Base-by-base conservation (phyloP, 108 stramenopile species). In the Nitzschia inconspicua region DNA sequence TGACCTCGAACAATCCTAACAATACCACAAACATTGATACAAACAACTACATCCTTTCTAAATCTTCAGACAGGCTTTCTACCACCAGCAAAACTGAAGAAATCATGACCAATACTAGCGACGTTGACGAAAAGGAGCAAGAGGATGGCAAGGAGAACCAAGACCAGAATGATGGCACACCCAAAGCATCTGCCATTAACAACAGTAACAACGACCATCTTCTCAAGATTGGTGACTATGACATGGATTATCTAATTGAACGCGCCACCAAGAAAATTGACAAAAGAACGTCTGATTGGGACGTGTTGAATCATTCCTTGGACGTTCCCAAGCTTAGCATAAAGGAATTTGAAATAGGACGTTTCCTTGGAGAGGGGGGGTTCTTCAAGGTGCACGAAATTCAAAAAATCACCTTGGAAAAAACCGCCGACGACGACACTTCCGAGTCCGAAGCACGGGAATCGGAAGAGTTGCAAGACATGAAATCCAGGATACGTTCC, bases 371-470 rank as follows among this genome's bases (percentile, higher is more conserved):
- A 5, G 56, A 68, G 13, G 86, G 86, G 32, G 86, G 86, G 16
- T 87, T 87, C 63, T 87, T 82, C 54, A 52, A 65, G 2, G 86
- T 87, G 10, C 76, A 50, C 55, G 86, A 84, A 58, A 59, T 87
- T 20, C 39, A 36, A 24, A 29, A 53, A 20, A 63, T 74, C 30
- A 54, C 26, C 4, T 26, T 73, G 14, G 47, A 49, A 35, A 47
- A 62, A 2, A 27, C n/a, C 11, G 43, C 22, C 9, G 57, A 59
- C 22, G 55, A 40, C 13, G 18, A 11, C 36, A 14, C 24, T n/a
- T 20, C 52, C 3, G 39, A 10, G 1, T 31, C 31, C 8, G 0
- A 31, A 0, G 29, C 66, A 68, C 34, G 59, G 60, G 23, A 51
- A 57, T 24, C 40, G 66, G 52, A 54, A 3, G 31, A 3, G 30